A percentile compares a stretch with the other conserved stretches of the same genome.
Conservation (phyloP, 176 grass and related monocot genomes). For the Musa itinerans region DNA sequence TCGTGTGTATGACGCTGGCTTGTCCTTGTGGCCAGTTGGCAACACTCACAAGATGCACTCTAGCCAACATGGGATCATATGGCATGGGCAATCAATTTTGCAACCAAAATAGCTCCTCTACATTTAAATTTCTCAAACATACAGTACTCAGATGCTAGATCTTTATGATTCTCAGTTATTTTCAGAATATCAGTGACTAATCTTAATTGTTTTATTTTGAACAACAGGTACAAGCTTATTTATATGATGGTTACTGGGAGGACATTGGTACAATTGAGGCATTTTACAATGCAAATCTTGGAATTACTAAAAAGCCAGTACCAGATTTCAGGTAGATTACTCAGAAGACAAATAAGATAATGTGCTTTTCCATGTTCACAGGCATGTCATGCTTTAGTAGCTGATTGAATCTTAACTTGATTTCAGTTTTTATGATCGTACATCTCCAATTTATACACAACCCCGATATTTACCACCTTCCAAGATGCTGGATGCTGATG, state of each 20-base stretch:
- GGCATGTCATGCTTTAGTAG: constrained; percentile 1
- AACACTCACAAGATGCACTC: background rate
- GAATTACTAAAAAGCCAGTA: constrained; percentile 86
- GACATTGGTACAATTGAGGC: constrained; percentile 50
- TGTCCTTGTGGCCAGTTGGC: too few species aligned
- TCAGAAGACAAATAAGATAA: background rate
- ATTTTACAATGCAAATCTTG: constrained; percentile 54
- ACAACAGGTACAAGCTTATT: constrained; percentile 78
- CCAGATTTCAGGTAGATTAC: constrained; percentile 83
- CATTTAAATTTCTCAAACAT: background rate
- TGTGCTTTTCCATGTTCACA: background rate
- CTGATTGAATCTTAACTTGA: constrained; percentile 19
- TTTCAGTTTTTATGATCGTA: constrained; percentile 87
- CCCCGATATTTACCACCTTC: constrained; percentile 83
- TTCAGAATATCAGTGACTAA: too few species aligned
- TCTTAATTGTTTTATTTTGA: background rate
- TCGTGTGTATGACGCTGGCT: too few species aligned
- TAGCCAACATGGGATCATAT: background rate
- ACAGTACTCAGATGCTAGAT: background rate
- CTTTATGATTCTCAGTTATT: background rate
- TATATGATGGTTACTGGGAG: constrained; percentile 98
- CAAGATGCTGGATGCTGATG: constrained; percentile 83
- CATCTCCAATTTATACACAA: constrained; percentile 90
- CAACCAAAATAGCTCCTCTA: background rate
- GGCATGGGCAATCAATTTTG: background rate